Evolutionary conservation across 2,329 filamentous ascomycete genomes (phyloP).

Genomic region (Colletotrichum limetticola): DNA sequence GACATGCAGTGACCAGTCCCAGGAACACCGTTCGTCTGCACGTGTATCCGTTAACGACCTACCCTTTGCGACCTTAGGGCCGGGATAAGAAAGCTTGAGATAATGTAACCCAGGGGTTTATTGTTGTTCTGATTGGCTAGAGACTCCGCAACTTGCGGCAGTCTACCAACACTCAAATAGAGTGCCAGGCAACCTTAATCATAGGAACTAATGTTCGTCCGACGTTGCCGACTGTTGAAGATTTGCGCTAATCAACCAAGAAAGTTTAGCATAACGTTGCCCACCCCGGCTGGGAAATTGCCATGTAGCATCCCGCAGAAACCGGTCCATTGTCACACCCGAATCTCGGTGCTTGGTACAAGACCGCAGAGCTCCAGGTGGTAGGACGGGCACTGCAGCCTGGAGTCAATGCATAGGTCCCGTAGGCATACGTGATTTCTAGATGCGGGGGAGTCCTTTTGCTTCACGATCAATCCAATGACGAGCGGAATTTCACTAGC

Average conservation of each 20-base stretch:
- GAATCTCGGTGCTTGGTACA: not conserved
- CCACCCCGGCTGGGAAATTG: not conserved
- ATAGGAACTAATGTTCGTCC: not conserved
- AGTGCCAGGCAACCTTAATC: slow-evolving; percentile 7
- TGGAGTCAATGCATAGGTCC: not conserved
- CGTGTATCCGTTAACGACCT: not conserved
- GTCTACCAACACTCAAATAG: slow-evolving; percentile 1
- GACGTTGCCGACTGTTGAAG: not conserved
- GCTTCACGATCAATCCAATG: not conserved
- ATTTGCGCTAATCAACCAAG: not conserved
- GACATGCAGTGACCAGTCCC: not conserved
- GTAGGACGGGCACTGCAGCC: not conserved
- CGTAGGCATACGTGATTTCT: not conserved
- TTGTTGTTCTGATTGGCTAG: not conserved
- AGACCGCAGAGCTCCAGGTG: not conserved
- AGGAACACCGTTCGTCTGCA: not conserved
- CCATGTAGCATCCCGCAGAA: not conserved
- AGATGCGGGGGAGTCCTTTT: not conserved
- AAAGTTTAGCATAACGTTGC: not conserved
- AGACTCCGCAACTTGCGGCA: not conserved
- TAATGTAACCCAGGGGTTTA: not conserved
- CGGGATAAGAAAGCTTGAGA: not conserved
- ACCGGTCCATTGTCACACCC: not conserved
- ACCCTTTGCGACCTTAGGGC: not conserved
- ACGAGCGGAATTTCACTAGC: not conserved